Conservation (phyloP, 1,284 basidiomycete species). For the Rhodotorula sp. region DNA sequence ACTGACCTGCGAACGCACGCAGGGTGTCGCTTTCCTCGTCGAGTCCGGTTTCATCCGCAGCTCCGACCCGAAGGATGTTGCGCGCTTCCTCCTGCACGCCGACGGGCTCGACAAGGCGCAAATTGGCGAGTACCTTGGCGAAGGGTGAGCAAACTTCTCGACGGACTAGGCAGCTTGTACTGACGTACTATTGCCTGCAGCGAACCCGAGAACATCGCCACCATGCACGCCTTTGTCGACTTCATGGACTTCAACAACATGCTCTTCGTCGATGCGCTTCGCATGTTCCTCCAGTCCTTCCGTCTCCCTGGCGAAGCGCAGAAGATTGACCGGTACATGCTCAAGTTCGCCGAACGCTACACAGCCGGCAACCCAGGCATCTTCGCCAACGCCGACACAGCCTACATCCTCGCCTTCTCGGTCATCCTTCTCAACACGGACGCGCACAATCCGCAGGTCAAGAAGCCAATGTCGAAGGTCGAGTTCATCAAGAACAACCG, state of each 20-base stretch:
- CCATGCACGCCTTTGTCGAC: constrained; percentile 96
- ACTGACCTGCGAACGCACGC: not conserved
- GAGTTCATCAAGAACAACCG: constrained; percentile 92
- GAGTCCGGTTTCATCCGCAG: constrained; percentile 85
- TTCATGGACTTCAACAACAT: constrained; percentile 77
- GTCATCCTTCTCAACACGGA: constrained; percentile 94
- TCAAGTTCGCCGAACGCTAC: constrained; percentile 94
- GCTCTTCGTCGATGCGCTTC: constrained; percentile 80
- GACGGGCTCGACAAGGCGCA: constrained; percentile 93
- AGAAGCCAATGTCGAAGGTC: constrained; percentile 78
- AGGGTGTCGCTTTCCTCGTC: constrained; percentile 86
- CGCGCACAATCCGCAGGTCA: constrained; percentile 88
- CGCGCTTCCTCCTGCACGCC: constrained; percentile 79
- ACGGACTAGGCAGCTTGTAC: constrained; percentile 6
- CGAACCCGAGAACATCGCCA: constrained; percentile 79
- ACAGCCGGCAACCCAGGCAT: constrained; percentile 78
- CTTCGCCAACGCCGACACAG: constrained; percentile 79
- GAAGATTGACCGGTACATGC: constrained; percentile 98
- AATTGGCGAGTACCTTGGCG: constrained; percentile 97
- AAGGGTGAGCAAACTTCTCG: constrained; percentile 63
- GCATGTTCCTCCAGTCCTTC: constrained; percentile 86
- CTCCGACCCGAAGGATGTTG: constrained; percentile 74
- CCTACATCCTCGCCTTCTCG: constrained; percentile 89
- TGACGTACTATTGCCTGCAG: constrained; percentile 52
- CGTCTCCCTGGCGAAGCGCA: constrained; percentile 92